Conservation (phyloP, 441 rosid genomes). For the Eutrema salsugineum region DNA sequence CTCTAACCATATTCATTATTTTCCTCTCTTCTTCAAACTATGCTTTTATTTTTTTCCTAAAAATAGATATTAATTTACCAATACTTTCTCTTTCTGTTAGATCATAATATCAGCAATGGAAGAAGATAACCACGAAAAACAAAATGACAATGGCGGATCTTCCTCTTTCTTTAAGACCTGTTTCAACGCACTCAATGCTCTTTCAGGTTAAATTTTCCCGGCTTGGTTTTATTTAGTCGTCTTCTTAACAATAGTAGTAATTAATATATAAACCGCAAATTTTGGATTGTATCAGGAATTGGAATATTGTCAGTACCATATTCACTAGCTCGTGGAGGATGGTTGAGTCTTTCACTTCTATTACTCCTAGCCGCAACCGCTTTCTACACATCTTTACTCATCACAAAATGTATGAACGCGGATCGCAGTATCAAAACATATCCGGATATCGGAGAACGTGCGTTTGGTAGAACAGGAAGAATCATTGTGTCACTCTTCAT, state of each 20-base stretch:
- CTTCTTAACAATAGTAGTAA: background rate
- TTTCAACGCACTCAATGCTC: constrained; percentile 29
- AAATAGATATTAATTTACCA: too few species aligned
- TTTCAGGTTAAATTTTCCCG: constrained; percentile 10
- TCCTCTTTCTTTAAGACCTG: constrained; percentile 21
- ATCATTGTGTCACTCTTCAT: constrained; percentile 27
- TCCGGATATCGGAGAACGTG: constrained; percentile 27
- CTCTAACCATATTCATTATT: background rate
- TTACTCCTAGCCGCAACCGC: constrained; percentile 32
- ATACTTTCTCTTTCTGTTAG: too few species aligned
- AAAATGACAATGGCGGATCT: constrained; percentile 8
- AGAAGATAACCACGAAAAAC: constrained; percentile 15
- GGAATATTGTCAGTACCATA: constrained; percentile 37
- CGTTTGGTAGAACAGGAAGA: constrained; percentile 36
- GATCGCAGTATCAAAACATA: constrained; percentile 25
- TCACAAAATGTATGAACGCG: constrained; percentile 31
- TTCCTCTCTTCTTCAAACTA: background rate
- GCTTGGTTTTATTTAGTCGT: background rate
- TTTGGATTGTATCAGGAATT: constrained; percentile 18
- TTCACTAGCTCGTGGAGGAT: constrained; percentile 36
- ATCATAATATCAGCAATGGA: constrained; percentile 13
- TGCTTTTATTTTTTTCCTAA: background rate
- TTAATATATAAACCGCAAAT: background rate
- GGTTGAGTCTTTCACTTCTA: constrained; percentile 33
- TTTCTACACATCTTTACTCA: constrained; percentile 35